Percentiles rank a stretch among this genome's conserved stretches.
Evolutionary conservation across 225 moss, liverwort and hornwort genomes (phyloP).

Genomic region (Straminergon stramineum): DNA sequence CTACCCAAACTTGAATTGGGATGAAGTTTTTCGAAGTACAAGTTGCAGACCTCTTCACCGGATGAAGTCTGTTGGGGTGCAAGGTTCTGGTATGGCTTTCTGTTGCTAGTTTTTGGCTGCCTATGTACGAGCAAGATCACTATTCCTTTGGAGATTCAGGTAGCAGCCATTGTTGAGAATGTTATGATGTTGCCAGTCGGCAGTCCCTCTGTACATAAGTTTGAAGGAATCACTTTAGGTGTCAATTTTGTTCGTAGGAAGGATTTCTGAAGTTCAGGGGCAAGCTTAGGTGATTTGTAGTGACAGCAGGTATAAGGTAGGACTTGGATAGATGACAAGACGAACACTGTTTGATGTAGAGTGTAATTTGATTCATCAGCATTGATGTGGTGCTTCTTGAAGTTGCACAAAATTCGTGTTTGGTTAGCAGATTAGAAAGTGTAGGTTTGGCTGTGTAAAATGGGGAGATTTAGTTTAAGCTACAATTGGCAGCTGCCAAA

Average conservation of each 20-base stretch:
- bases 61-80: neutral
- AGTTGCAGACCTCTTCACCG: neutral
- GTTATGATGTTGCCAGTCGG: neutral
- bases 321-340: neutral
- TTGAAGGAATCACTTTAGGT: neutral
- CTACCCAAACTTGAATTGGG: neutral
- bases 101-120: neutral
- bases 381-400: neutral
- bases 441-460: neutral
- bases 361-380: neutral
- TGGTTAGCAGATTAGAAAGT: neutral
- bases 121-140: neutral
- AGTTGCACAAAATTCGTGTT: neutral
- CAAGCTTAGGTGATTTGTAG: neutral
- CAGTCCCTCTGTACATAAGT: neutral
- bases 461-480: neutral
- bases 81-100: neutral
- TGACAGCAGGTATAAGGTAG: neutral
- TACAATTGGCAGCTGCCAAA: neutral
- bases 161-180: neutral
- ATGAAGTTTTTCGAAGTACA: neutral
- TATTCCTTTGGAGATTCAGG: neutral
- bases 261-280: neutral
- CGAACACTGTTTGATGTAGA: neutral
- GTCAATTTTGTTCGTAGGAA: neutral